Conservation (phyloP, 2,329 filamentous ascomycete species). For the Cercospora beticola region DNA sequence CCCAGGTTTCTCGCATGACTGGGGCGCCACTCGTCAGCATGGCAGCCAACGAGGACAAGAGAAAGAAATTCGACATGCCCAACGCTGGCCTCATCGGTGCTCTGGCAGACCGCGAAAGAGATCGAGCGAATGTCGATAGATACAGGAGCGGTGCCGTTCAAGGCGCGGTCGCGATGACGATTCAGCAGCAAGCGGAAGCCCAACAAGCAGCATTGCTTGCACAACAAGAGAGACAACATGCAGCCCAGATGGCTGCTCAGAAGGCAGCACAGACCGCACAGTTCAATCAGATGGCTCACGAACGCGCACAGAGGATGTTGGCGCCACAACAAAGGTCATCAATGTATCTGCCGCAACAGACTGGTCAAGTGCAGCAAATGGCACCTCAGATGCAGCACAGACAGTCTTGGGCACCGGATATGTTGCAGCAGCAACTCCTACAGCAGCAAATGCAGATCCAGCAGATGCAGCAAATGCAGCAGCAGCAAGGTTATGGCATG, state of each 20-base stretch:
- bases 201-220: conserved; percentile 42
- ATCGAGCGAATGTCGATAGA: conserved; percentile 69
- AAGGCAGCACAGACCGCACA: conserved; percentile 31
- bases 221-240: conserved; percentile 34
- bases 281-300: conserved; percentile 26
- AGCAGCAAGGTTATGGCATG: conserved; percentile 3
- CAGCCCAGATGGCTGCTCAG: conserved; percentile 31
- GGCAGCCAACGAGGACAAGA: conserved; percentile 48
- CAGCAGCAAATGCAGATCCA: conserved; percentile 13
- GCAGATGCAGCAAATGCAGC: conserved; percentile 17
- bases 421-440: conserved; percentile 18
- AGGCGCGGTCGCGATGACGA: conserved; percentile 62
- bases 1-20: conserved; percentile 80
- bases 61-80: neutral
- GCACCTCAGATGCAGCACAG: conserved; percentile 8
- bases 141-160: conserved; percentile 67
- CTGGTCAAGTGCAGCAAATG: conserved; percentile 6
- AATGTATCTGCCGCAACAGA: conserved; percentile 2
- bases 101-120: conserved; percentile 76
- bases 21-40: conserved; percentile 73
- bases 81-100: conserved; percentile 65
- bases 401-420: conserved; percentile 14
- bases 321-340: conserved; percentile 1
- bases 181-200: conserved; percentile 39
- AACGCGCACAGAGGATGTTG: conserved; percentile 17